phyloP scores from a whole-genome alignment of 1,139 yeast species.

The Torulaspora globosa region DNA sequence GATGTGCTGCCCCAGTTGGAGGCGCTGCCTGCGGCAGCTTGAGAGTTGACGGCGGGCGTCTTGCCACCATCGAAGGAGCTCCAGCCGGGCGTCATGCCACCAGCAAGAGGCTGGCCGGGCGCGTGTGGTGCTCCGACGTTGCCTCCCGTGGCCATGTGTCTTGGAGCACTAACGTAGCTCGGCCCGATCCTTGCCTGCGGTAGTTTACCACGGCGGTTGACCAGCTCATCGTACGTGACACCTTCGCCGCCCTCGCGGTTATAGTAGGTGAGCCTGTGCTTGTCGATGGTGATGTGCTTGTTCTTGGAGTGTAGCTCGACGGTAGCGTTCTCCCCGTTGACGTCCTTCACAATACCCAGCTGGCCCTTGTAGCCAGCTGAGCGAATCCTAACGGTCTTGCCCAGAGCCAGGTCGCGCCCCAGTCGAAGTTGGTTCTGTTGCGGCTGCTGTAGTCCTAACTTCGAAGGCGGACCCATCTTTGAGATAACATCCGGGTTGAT shows the following conservation, averaged over 20 bases:
- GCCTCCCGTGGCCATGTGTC: conserved; percentile 33
- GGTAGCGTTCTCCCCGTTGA: conserved; percentile 86
- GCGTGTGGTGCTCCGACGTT: conserved; percentile 21
- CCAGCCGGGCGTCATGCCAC: conserved; percentile 57
- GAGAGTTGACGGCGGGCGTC: conserved; percentile 47
- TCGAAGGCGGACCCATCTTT: conserved; percentile 45
- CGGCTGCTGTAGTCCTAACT: conserved; percentile 47
- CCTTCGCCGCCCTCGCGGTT: conserved; percentile 56
- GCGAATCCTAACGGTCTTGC: conserved; percentile 80
- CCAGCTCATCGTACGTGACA: conserved; percentile 77
- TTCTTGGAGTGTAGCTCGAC: conserved; percentile 91
- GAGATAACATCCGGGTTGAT: conserved; percentile 75
- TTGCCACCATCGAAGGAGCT: conserved; percentile 43
- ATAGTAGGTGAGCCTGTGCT: conserved; percentile 68
- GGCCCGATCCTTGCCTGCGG: conserved; percentile 37
- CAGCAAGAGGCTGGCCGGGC: conserved; percentile 37
- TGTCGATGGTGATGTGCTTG: conserved; percentile 81
- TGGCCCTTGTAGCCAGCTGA: conserved; percentile 91
- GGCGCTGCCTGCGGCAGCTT: conserved; percentile 41
- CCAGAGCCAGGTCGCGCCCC: conserved; percentile 77
- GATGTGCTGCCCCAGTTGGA: conserved; percentile 48
- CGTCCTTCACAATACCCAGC: conserved; percentile 89
- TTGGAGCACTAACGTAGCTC: conserved; percentile 38
- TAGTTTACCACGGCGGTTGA: conserved; percentile 38
- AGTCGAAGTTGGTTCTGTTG: conserved; percentile 38